Conservation (phyloP, 805 yeast species). For the Lachancea sp. region DNA sequence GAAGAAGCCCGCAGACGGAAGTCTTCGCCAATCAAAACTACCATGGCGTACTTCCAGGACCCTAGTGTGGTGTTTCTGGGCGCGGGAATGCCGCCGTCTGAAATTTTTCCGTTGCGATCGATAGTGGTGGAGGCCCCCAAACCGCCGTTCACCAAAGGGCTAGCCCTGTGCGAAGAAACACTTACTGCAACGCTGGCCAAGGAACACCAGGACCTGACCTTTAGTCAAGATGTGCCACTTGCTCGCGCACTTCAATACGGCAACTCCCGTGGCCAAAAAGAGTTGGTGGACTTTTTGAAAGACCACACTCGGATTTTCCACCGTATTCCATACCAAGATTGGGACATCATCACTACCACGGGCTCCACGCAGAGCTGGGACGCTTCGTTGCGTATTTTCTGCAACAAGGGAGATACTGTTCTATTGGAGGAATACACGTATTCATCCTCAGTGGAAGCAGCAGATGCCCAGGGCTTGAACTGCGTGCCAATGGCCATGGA, state of each 20-base stretch:
- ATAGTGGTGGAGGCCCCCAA: conserved; percentile 51
- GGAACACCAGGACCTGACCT: conserved; percentile 14
- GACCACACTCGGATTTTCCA: conserved; percentile 44
- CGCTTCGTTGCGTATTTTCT: conserved; percentile 61
- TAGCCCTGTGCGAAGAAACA: conserved; percentile 35
- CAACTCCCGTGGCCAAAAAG: conserved; percentile 57
- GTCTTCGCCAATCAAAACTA: conserved; percentile 60
- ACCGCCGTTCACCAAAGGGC: conserved; percentile 58
- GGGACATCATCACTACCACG: conserved; percentile 59
- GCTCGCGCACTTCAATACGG: conserved; percentile 76
- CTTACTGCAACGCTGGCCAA: conserved; percentile 17
- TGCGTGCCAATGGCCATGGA: conserved; percentile 69
- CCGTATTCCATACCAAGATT: conserved; percentile 43
- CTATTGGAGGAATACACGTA: conserved; percentile 71
- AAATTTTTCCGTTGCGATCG: conserved; percentile 67
- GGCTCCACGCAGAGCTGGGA: conserved; percentile 87
- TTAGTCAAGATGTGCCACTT: conserved; percentile 46
- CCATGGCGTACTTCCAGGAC: conserved; percentile 54
- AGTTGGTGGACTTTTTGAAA: conserved; percentile 47
- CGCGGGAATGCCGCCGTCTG: conserved; percentile 76
- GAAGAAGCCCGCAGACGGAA: conserved; percentile 23
- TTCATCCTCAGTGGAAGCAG: conserved; percentile 73
- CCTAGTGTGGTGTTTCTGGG: conserved; percentile 70
- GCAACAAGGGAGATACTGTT: conserved; percentile 64
- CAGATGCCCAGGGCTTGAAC: conserved; percentile 54